Conservation (phyloP, 2,329 filamentous ascomycete genomes). For the Cercospora citrullina region DNA sequence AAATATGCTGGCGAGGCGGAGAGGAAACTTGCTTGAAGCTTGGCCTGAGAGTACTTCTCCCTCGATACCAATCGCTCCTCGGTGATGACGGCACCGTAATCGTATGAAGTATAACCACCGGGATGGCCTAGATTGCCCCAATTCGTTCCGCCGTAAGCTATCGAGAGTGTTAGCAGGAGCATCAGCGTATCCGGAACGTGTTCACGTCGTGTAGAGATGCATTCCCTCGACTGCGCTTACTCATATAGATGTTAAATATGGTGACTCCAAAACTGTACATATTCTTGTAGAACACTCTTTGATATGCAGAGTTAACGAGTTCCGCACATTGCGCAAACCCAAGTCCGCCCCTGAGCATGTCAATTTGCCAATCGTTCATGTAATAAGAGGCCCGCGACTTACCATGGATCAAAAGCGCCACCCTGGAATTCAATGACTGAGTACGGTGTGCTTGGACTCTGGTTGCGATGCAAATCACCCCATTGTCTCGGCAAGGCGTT, state of each 20-base stretch:
- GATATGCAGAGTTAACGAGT: slow-evolving; percentile 71
- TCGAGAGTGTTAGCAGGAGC: neutral
- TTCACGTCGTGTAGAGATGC: neutral
- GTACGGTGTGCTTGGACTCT: slow-evolving; percentile 67
- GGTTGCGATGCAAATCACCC: slow-evolving; percentile 54
- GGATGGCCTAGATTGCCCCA: slow-evolving; percentile 78
- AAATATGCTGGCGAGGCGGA: slow-evolving; percentile 71
- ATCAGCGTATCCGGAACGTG: neutral
- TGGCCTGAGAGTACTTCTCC: slow-evolving; percentile 78
- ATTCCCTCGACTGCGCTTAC: neutral
- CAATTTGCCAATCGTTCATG: neutral
- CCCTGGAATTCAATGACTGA: slow-evolving; percentile 58
- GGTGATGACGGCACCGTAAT: slow-evolving; percentile 63
- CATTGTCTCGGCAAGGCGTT: slow-evolving; percentile 59
- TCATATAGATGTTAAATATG: slow-evolving; percentile 74
- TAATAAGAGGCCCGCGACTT: neutral
- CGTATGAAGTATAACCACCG: slow-evolving; percentile 59
- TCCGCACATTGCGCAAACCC: slow-evolving; percentile 67
- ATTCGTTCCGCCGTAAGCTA: slow-evolving; percentile 73
- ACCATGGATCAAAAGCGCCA: slow-evolving; percentile 67
- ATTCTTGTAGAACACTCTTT: slow-evolving; percentile 73
- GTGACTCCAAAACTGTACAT: slow-evolving; percentile 53
- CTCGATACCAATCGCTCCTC: slow-evolving; percentile 68
- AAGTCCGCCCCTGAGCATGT: slow-evolving; percentile 54
- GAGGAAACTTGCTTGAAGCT: slow-evolving; percentile 73